phyloP scores from a whole-genome alignment of 2,329 filamentous ascomycete genomes.

The Ceratocystis lukuohia region DNA sequence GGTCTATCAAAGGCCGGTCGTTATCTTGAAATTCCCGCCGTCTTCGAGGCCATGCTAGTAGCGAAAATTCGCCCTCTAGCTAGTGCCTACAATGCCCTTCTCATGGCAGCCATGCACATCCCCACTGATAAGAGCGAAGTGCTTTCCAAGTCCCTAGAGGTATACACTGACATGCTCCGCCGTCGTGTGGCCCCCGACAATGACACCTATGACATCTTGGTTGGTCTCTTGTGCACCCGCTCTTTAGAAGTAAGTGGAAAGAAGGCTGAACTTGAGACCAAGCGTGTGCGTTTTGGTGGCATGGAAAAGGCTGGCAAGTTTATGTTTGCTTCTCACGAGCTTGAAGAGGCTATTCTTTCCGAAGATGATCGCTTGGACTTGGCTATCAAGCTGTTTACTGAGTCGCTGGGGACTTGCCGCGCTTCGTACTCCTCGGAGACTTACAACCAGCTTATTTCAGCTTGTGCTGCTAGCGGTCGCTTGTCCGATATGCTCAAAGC shows the following conservation, averaged over 20 bases:
- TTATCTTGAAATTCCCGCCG: slow-evolving; percentile 75
- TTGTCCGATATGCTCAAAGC: slow-evolving; percentile 81
- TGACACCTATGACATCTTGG: slow-evolving; percentile 76
- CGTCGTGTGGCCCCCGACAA: slow-evolving; percentile 70
- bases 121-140: slow-evolving; percentile 68
- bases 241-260: slow-evolving; percentile 64
- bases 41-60: slow-evolving; percentile 81
- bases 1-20: slow-evolving; percentile 57
- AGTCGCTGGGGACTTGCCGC: slow-evolving; percentile 50
- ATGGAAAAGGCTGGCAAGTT: slow-evolving; percentile 75
- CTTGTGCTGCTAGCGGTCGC: slow-evolving; percentile 69
- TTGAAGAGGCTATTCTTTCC: slow-evolving; percentile 71
- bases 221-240: slow-evolving; percentile 66
- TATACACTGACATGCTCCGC: slow-evolving; percentile 92
- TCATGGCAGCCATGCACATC: slow-evolving; percentile 72
- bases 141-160: slow-evolving; percentile 80
- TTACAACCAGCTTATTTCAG: slow-evolving; percentile 73
- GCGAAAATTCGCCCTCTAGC: slow-evolving; percentile 70
- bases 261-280: slow-evolving; percentile 64
- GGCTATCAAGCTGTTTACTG: slow-evolving; percentile 73
- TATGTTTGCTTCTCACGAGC: slow-evolving; percentile 76
- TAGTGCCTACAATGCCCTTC: slow-evolving; percentile 79
- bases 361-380: slow-evolving; percentile 81
- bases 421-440: slow-evolving; percentile 65
- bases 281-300: slow-evolving; percentile 70